Conservation (phyloP, 768 basidiomycete species). For the Podaxis carcinomalis region DNA sequence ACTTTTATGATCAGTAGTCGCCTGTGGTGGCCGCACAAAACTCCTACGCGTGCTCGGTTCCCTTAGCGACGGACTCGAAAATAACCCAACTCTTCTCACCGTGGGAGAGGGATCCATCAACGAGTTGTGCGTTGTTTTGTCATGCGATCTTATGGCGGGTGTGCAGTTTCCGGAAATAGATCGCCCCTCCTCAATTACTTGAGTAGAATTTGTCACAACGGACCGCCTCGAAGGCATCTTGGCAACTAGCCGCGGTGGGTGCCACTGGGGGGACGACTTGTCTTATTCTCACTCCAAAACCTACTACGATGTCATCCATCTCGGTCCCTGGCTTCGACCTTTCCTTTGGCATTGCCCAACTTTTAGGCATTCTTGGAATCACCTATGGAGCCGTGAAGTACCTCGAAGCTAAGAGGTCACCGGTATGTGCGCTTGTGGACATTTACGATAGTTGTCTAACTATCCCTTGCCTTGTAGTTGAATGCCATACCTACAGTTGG, state of each 20-base stretch:
- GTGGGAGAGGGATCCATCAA: no score
- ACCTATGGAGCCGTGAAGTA: neutral
- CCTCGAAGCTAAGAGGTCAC: constrained; percentile 3
- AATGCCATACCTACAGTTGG: constrained; percentile 22
- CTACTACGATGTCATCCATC: neutral
- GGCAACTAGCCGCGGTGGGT: no score
- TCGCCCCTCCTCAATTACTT: no score
- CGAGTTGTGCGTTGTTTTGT: no score
- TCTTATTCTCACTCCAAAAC: neutral
- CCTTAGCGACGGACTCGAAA: no score
- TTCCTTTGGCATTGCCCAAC: neutral
- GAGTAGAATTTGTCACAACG: no score
- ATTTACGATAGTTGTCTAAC: neutral
- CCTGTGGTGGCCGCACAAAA: no score
- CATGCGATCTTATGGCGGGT: no score
- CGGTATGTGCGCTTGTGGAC: neutral
- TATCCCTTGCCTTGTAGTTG: constrained; percentile 6
- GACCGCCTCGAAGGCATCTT: neutral
- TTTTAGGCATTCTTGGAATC: neutral
- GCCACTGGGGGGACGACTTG: neutral
- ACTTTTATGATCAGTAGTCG: no score
- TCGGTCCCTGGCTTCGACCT: neutral
- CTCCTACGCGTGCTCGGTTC: no score
- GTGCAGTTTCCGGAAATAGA: no score
- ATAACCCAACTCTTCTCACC: no score